Base-by-base conservation (phyloP, 257 asterid genomes). In the Primulina eburnea region DNA sequence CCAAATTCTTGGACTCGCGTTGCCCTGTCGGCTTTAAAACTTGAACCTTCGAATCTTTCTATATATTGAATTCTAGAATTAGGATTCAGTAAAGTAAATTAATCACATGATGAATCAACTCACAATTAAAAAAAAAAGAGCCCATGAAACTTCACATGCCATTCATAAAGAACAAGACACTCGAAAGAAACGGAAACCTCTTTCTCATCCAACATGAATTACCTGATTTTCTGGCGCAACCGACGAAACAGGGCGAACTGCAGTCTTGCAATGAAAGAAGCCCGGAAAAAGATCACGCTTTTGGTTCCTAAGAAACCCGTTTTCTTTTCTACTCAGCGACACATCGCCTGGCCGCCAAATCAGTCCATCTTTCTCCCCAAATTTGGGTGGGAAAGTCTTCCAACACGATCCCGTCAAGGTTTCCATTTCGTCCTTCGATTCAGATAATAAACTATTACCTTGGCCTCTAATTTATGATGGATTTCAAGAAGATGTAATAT, bases 361-460 rank as follows among this genome's bases (percentile, higher is more conserved):
- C 20, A 29, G 29, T 21, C 69, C 78, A 11, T 60, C 67, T 35
- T 71, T 57, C 16, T 38, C 72, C 14, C 75, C 64, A 28, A 21
- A 71, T 18, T 77, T 78, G 77, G 75, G 81, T 26, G 76, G 40
- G 26, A 52, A 68, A 28, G 82, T 40, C 74, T 77, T 85, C 73
- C 75, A 52, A 30, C 65, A 77, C 2, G 89, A 73, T 61, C 77
- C 81, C 35, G 76, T 71, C 47, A 90, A 73, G 21, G 87, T 58
- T 74, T 84, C 78, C 97, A 90, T 90, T 35, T 40, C 77, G 38
- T 64, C 30, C 50, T n/a, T 61, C 69, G 32, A 65, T 55, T 21
- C 57, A 20, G 16, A 65, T 5, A 12, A 11, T 11, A 20, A 52
- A n/a, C 32, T 26, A 60, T 4, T 26, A 17, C 2, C 10, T n/a